Base-by-base conservation (phyloP, 148 eudicot species). In the Polygonum aviculare region DNA sequence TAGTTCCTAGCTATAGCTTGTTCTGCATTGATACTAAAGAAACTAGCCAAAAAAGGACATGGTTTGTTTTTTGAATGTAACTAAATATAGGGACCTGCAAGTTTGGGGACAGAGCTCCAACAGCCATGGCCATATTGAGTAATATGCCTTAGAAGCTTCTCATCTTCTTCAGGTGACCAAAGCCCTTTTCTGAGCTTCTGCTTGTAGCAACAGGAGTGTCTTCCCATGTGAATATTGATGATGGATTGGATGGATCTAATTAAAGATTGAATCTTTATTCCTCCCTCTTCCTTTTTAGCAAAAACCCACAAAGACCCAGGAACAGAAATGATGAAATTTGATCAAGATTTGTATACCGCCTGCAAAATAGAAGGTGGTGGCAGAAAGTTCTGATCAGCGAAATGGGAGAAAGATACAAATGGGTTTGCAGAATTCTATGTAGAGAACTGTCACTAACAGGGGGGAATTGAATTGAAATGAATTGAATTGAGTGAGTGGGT, bases 121-220 rank as follows among this genome's bases (percentile, higher is more conserved):
- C 98, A 91, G 19, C 98, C 98, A 86, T 94, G 97, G 45, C 98
- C 98, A 69, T 79, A 82, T 67, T 85, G 89, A 21, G 93, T 91
- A 47, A 94, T 91, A 77, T 94, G 97, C 69, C 85, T 86, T 5
- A 94, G 83, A 67, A 94, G 98, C 44, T 92, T 94, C 76, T 92
- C 98, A 88, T 94, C 98, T 90, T 94, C 98, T 65, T 94, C 98
- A 21, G 98, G 98, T 67, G 98, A 94, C 98, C 98, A 94, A 2
- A 94, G 88, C 15, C 98, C 98, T 85, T 94, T 94, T 75, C 98
- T 88, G 39, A 94, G 85, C 87, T 94, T 94, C 81, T 90, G 98
- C 79, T 94, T 94, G 79, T 84, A 90, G 74, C 97, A 91, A 26
- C 93, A 93, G 74, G 98, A 91, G 80, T 90, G 98, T 70, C 95